Evolutionary conservation across 2,329 filamentous ascomycete genomes (phyloP).

Genomic region (Epichloe brachyelytri): DNA sequence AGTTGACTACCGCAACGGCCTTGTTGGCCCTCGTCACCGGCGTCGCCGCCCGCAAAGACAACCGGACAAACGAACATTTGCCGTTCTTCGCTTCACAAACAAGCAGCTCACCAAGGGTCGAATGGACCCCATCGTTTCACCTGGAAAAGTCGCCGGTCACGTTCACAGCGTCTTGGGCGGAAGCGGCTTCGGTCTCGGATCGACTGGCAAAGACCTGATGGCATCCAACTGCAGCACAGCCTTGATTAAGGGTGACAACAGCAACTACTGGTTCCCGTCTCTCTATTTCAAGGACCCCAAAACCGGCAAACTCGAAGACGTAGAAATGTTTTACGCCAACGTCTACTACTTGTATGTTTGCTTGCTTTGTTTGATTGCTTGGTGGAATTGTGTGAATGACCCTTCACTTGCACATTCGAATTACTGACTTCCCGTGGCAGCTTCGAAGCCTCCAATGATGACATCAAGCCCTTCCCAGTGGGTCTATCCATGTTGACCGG

Average conservation of each 20-base stretch:
- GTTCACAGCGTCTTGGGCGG: constrained; percentile 61
- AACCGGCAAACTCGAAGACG: constrained; percentile 50
- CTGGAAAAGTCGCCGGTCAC: constrained; percentile 45
- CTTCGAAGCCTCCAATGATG: constrained; percentile 51
- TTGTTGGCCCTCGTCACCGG: constrained; percentile 27
- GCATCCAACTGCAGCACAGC: constrained; percentile 59
- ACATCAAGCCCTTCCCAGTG: constrained; percentile 55
- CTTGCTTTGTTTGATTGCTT: background rate
- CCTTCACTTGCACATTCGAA: background rate
- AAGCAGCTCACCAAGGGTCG: constrained; percentile 48
- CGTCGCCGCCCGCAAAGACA: constrained; percentile 26
- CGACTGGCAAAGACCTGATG: constrained; percentile 46
- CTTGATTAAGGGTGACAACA: constrained; percentile 53
- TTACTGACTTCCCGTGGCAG: constrained; percentile 13
- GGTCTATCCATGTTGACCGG: constrained; percentile 62
- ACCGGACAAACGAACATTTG: constrained; percentile 39
- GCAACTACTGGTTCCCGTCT: constrained; percentile 65
- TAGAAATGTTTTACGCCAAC: constrained; percentile 59
- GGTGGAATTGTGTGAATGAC: no score
- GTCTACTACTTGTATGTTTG: constrained; percentile 57
- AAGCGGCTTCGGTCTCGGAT: constrained; percentile 50
- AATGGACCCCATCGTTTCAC: constrained; percentile 55
- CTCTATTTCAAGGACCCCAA: constrained; percentile 55
- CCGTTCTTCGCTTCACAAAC: constrained; percentile 60
- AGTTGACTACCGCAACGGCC: constrained; percentile 17